Conservation (phyloP, 1,284 basidiomycete species). For the Malassezia furfur region DNA sequence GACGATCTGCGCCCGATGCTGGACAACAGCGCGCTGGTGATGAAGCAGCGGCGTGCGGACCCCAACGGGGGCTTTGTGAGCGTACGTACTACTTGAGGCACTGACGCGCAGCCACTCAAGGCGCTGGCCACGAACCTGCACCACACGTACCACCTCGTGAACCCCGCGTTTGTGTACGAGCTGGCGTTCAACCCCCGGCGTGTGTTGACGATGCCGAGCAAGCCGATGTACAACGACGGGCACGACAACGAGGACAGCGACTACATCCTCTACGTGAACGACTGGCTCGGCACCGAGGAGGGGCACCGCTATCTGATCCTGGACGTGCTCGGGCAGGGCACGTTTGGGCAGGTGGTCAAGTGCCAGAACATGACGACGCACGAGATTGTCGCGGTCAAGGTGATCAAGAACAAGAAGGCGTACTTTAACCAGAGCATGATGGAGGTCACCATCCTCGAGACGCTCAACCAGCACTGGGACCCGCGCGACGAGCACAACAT, state of each 20-base stretch:
- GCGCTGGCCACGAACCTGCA: conserved; percentile 46
- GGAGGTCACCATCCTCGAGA: conserved; percentile 95
- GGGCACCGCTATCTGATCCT: conserved; percentile 81
- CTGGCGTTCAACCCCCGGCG: conserved; percentile 46
- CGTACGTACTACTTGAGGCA: conserved; percentile 3
- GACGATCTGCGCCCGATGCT: conserved; percentile 34
- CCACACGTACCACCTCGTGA: conserved; percentile 48
- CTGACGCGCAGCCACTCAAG: conserved; percentile 32
- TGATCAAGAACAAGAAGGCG: conserved; percentile 98
- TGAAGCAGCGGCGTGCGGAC: conserved; percentile 36
- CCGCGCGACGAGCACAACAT: conserved; percentile 94
- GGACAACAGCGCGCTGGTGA: conserved; percentile 25
- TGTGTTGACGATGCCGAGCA: conserved; percentile 46
- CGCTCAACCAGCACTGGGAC: conserved; percentile 57
- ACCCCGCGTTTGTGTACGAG: conserved; percentile 47
- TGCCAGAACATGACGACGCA: conserved; percentile 99
- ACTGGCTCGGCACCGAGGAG: conserved; percentile 45
- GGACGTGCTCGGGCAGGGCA: conserved; percentile 94
- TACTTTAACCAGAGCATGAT: conserved; percentile 99
- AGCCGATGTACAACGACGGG: conserved; percentile 45
- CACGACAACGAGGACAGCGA: conserved; percentile 47
- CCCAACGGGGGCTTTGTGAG: conserved; percentile 44
- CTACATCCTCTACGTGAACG: conserved; percentile 48
- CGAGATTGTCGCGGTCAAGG: conserved; percentile 96
- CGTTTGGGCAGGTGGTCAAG: conserved; percentile 98